phyloP scores from a whole-genome alignment of 2,329 filamentous ascomycete species.

The Penicillium sp. region DNA sequence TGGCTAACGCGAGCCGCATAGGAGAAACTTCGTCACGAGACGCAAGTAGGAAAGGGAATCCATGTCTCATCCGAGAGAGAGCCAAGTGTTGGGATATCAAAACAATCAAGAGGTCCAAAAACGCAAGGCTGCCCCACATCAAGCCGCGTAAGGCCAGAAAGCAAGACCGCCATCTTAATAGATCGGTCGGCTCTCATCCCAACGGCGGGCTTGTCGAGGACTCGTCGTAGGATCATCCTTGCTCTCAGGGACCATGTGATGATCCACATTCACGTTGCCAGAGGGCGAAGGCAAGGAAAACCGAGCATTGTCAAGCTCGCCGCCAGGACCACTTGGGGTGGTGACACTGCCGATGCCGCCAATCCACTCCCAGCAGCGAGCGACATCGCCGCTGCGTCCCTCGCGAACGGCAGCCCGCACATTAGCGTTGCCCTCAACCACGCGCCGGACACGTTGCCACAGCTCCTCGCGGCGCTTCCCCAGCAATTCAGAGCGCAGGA shows the following conservation, averaged over 20 bases:
- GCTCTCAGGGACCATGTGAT: conserved; percentile 12
- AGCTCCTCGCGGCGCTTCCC: conserved; percentile 74
- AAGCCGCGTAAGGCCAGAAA: not conserved
- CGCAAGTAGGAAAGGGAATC: not conserved
- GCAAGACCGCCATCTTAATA: conserved; percentile 32
- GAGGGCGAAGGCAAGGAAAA: conserved; percentile 32
- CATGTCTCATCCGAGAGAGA: conserved; percentile 14
- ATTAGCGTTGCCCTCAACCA: conserved; percentile 94
- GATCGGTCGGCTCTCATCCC: conserved; percentile 48
- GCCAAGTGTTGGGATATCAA: conserved; percentile 13
- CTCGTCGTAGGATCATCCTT: conserved; percentile 25
- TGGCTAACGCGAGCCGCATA: not conserved
- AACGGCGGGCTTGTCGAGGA: conserved; percentile 35
- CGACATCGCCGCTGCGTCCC: conserved; percentile 57
- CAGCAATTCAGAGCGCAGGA: conserved; percentile 79
- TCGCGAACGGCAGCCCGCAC: conserved; percentile 76
- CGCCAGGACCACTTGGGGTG: conserved; percentile 52
- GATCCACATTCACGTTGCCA: conserved; percentile 19
- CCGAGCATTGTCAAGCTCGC: conserved; percentile 35
- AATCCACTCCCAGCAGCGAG: conserved; percentile 70
- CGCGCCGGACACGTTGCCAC: conserved; percentile 78
- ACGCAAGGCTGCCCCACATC: conserved; percentile 16
- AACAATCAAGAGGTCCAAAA: conserved; percentile 4
- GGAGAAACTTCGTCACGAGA: not conserved
- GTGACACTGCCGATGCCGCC: conserved; percentile 61